Evolutionary conservation across 2,329 filamentous ascomycete genomes (phyloP), one percentile per base, ranked within the genome.

Genomic region (Aspergillus ustus): DNA sequence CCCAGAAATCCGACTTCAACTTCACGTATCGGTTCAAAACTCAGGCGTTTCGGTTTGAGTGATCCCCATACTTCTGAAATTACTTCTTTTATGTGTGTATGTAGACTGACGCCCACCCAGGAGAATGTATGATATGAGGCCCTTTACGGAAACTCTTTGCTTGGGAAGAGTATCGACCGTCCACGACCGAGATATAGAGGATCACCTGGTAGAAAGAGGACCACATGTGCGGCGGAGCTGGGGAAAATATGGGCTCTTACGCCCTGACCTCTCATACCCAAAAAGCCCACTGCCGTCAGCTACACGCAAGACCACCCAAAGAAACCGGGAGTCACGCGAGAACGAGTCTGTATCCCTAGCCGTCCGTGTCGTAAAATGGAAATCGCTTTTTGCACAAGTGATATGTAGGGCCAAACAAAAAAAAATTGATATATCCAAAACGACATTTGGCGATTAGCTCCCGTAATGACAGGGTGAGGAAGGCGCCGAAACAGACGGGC

Each of bases 351-450:
- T 58, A 54, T 56, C 29, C 40, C 20, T 53, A 46, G 52, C 13
- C 34, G 44, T 37, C 29, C 45, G 44, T 49, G 28, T 43, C 54
- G 31, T 52, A 11, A 45, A 25, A 15, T 31, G 46, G 37, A 51
- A 25, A 29, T 45, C 54, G 29, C 48, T 19, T 51, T 54, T 45
- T 55, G 45, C 51, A 62, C 46, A 66, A 28, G 45, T 31, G 53
- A 60, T 51, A 48, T 52, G 56, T 43, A 63, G 63, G 63, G 57
- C 60, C 60, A 64, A 56, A 64, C 53, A 57, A 57, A 37, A 57
- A 57, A 37, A 59, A 45, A 62, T 54, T 44, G 61, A 59, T 59
- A 59, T 60, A 56, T 65, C 54, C 60, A 57, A 60, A 60, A 46
- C 5, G 51, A 53, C 49, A 62, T 48, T 31, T 50, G 51, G 54